These are phyloP conservation scores for Tremella mesenterica DNA, from an alignment of 768 basidiomycete genomes.

Conservation along the genomic window DNA sequence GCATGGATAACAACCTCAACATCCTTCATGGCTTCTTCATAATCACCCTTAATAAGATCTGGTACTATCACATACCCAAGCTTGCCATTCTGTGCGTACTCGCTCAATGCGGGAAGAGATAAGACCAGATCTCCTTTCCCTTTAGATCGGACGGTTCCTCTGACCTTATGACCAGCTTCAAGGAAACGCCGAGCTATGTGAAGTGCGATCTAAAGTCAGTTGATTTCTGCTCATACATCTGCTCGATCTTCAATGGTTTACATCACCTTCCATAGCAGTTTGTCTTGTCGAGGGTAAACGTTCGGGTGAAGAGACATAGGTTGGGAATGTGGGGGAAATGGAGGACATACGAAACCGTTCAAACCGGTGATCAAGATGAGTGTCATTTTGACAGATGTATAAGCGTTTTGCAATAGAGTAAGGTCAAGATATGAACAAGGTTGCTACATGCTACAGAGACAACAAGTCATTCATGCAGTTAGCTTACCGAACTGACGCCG, in stretches of 20 bases:
- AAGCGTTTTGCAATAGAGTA: too few relatives aligned
- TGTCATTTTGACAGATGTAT: too few relatives aligned
- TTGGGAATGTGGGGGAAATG: too few relatives aligned
- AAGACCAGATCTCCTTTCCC: background rate
- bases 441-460: too few relatives aligned
- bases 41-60: background rate
- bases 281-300: too few relatives aligned
- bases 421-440: too few relatives aligned
- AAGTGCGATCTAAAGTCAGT: background rate
- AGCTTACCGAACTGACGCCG: too few relatives aligned
- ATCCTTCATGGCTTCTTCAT: background rate
- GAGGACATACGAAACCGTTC: background rate
- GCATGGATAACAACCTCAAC: background rate
- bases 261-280: too few relatives aligned
- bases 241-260: too few relatives aligned
- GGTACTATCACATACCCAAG: background rate
- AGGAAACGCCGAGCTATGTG: constrained; percentile 1
- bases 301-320: too few relatives aligned
- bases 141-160: constrained; percentile 6
- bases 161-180: background rate
- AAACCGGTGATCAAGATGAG: background rate
- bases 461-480: too few relatives aligned
- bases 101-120: background rate
- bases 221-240: background rate
- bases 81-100: background rate